Base-by-base conservation (phyloP, 768 basidiomycete genomes). In the Hydnomerulius pinastri region DNA sequence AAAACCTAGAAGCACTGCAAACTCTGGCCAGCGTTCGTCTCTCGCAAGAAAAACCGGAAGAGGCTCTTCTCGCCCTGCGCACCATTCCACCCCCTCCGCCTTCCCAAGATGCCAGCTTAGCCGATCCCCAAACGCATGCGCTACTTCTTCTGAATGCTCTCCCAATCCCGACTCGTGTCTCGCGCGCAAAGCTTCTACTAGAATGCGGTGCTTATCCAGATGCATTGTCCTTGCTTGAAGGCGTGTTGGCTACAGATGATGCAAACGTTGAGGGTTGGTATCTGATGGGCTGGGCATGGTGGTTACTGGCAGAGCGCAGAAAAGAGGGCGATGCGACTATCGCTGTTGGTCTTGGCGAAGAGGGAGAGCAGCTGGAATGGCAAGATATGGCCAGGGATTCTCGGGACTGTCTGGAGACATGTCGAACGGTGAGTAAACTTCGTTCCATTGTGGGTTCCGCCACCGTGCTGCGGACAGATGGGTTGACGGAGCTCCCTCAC, bases 221-320 rank as follows among this genome's bases (percentile, higher is more conserved):
- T 21, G 92, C 92, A 1, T 70, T 95, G 5, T 68, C 85, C 10
- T 83, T 94, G 12, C 69, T 96, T 23, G 82, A 90, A 37, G 89
- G 87, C 11, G 77, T 94, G 9, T 84, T 94, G 69, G 79, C 86
- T 9, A 70, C 84, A 0, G 92, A 95, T 66, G 90, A 93, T 56
- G 79, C 90, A 62, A 87, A 91, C 46, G 85, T 93, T 11, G 92
- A 95, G 59, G 93, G 86, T 1, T 95, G 93, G 86, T 96, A 96
- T 63, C 80, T 96, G 24, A 92, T 95, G 68, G 93, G 92, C 46
- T 97, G 92, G 92, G 87, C 89, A 56, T 92, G 90, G 76, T 92
- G 84, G 73, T 72, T 95, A 39, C 84, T 90, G 81, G 80, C 83
- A 0, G 86, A 89, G 65, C 80, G 86, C 52, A 82, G 81, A 7